phyloP scores from a whole-genome alignment of 768 basidiomycete genomes.

The Pulveroboletus sp. region DNA sequence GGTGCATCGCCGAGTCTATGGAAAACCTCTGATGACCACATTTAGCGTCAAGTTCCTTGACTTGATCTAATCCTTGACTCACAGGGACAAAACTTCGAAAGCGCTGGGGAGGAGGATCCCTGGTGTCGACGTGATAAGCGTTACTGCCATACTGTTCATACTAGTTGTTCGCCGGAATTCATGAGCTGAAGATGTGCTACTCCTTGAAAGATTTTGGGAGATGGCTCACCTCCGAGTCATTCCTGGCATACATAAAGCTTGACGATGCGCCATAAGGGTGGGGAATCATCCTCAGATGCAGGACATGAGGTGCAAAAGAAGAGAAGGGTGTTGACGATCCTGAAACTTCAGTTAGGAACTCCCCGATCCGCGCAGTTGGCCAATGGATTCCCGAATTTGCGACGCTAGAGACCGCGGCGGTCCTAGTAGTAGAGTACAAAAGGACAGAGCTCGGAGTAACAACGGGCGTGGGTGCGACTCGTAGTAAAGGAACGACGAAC shows the following conservation, averaged over 20 bases:
- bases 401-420: neutral
- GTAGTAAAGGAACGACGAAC: too few species aligned
- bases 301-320: constrained; percentile 16
- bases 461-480: constrained; percentile 1
- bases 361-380: neutral
- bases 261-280: constrained; percentile 30
- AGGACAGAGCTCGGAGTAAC: neutral
- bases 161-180: constrained; percentile 4
- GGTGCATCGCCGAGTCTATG: constrained; percentile 15
- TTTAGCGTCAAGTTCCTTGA: neutral
- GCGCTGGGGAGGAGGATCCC: constrained; percentile 13
- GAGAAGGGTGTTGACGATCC: neutral
- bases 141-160: neutral
- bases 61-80: neutral
- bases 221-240: constrained; percentile 20
- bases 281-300: constrained; percentile 25
- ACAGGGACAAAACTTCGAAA: constrained; percentile 29
- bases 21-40: constrained; percentile 26
- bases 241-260: constrained; percentile 25
- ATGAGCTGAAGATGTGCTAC: neutral
- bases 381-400: constrained; percentile 3
- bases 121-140: neutral
- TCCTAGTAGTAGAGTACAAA: neutral
- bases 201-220: neutral
- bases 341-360: neutral